Percentiles rank a stretch among this genome's conserved stretches.
Conservation (phyloP, 2,329 filamentous ascomycete genomes). For the Akanthomyces dipterigenus region DNA sequence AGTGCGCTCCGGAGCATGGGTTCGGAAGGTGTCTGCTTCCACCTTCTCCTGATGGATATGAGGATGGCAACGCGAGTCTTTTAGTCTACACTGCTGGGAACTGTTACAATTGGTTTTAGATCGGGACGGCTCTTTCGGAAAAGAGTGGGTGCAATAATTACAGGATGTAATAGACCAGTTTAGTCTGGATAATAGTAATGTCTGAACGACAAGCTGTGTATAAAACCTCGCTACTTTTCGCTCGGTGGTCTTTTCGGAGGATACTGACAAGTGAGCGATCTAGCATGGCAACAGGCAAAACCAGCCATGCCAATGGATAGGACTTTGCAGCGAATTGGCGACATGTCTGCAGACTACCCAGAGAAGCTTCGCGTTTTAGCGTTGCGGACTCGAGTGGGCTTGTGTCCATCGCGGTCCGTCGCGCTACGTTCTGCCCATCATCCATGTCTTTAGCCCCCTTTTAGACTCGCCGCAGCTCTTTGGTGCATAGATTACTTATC, state of each 20-base stretch:
- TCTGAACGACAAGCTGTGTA: not conserved
- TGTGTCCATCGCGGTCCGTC: not conserved
- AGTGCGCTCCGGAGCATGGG: not conserved
- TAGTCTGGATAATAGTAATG: slow-evolving; percentile 18
- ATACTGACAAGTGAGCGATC: not conserved
- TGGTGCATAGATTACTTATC: no score
- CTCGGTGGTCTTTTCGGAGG: not conserved
- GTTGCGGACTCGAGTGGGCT: not conserved
- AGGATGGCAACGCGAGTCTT: not conserved
- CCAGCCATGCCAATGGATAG: no score
- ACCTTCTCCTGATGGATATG: not conserved
- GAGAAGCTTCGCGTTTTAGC: not conserved
- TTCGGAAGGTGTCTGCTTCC: no score
- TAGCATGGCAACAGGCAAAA: no score
- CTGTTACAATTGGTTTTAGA: slow-evolving; percentile 5
- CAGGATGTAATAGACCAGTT: slow-evolving; percentile 16
- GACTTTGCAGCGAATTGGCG: not conserved
- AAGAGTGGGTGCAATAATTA: slow-evolving; percentile 15
- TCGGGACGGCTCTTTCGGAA: slow-evolving; percentile 5
- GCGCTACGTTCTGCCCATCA: not conserved
- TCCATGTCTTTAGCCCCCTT: not conserved
- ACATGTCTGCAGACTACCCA: no score
- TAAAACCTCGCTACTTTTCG: not conserved
- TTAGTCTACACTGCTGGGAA: not conserved
- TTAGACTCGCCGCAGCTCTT: not conserved